Evolutionary conservation across 2,329 filamentous ascomycete species (phyloP).

Genomic region (Colletotrichum tofieldiae): DNA sequence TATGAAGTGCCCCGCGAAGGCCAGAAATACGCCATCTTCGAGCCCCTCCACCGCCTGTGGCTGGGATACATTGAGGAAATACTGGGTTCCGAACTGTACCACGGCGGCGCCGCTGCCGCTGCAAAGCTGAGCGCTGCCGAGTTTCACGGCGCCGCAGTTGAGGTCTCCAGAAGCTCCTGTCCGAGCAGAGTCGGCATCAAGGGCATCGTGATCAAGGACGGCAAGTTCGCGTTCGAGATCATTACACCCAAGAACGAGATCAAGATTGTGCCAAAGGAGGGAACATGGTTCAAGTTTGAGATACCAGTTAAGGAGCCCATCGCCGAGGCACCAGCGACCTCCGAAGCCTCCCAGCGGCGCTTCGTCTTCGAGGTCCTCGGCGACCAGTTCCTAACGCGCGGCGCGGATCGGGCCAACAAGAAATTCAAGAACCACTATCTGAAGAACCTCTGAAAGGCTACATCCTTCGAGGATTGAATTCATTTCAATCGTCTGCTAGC

Average conservation of each 20-base stretch:
- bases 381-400: conserved; percentile 86
- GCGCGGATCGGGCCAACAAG: conserved; percentile 88
- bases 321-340: conserved; percentile 35
- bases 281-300: conserved; percentile 85
- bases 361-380: conserved; percentile 90
- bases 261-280: conserved; percentile 90
- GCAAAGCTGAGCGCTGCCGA: conserved; percentile 89
- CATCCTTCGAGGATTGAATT: neutral
- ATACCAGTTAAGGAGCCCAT: conserved; percentile 64
- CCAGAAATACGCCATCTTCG: conserved; percentile 82
- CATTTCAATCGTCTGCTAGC: neutral
- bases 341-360: conserved; percentile 50
- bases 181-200: conserved; percentile 84
- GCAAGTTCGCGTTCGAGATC: conserved; percentile 88
- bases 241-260: conserved; percentile 80
- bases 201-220: conserved; percentile 92
- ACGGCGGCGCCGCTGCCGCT: conserved; percentile 72
- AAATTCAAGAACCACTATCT: conserved; percentile 93
- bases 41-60: conserved; percentile 86
- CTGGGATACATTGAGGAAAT: conserved; percentile 87
- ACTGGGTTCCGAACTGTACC: conserved; percentile 73
- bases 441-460: conserved; percentile 74
- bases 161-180: conserved; percentile 87
- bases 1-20: conserved; percentile 81
- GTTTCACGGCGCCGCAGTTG: conserved; percentile 88